Percentiles rank a stretch among this genome's conserved stretches.
phyloP scores from a whole-genome alignment of 306 rosid species.

The Carpinus fangiana region DNA sequence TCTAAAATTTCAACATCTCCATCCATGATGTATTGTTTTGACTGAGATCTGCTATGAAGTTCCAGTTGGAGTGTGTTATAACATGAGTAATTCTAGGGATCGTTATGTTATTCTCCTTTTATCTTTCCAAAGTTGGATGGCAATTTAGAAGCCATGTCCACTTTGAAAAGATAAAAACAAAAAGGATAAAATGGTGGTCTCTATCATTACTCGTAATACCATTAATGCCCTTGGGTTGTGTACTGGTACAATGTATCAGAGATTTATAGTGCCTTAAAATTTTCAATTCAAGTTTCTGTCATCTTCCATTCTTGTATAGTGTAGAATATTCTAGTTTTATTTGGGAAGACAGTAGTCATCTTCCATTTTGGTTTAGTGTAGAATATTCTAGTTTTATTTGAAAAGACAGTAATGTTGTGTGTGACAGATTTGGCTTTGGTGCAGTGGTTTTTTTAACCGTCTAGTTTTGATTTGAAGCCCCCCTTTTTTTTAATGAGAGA shows the following conservation, averaged over 20 bases:
- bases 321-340: neutral
- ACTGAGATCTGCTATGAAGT: neutral
- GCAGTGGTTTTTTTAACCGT: too few relatives aligned
- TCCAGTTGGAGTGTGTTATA: neutral
- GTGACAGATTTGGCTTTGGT: too few relatives aligned
- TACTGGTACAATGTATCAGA: neutral
- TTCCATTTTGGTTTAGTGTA: neutral
- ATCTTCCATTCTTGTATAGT: neutral
- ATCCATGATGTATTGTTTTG: neutral
- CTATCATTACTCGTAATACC: neutral
- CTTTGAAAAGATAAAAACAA: too few relatives aligned
- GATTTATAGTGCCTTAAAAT: neutral
- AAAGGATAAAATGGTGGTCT: too few relatives aligned
- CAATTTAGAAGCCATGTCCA: too few relatives aligned
- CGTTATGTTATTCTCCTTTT: too few relatives aligned
- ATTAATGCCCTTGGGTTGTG: constrained; percentile 1
- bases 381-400: neutral
- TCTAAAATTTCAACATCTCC: neutral
- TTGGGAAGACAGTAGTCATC: neutral
- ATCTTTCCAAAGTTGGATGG: too few relatives aligned
- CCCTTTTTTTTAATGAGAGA: too few relatives aligned
- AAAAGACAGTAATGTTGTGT: too few relatives aligned
- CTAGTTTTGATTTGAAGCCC: too few relatives aligned
- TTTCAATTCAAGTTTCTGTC: neutral
- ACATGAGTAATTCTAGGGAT: too few relatives aligned